phyloP scores from a whole-genome alignment of 2,329 filamentous ascomycete species.

The Passalora sequoiae region DNA sequence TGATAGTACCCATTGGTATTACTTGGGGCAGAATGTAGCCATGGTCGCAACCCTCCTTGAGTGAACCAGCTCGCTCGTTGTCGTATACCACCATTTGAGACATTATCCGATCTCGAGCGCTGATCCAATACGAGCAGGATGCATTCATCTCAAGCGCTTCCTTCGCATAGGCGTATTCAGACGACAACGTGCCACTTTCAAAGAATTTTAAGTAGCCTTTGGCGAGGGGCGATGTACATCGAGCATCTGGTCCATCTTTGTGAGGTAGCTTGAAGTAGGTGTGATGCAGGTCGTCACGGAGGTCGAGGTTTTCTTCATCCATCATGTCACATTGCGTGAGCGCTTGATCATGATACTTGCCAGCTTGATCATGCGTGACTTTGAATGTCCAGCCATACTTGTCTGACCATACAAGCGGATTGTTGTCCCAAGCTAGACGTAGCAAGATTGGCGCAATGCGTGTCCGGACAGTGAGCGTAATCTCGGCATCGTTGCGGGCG shows the following conservation, averaged over 20 bases:
- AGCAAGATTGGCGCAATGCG: constrained; percentile 81
- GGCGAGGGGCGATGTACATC: constrained; percentile 81
- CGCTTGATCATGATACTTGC: constrained; percentile 64
- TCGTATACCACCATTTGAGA: constrained; percentile 94
- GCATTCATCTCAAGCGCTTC: constrained; percentile 98
- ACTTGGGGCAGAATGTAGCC: constrained; percentile 93
- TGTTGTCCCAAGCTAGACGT: constrained; percentile 78
- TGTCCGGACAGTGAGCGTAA: constrained; percentile 78
- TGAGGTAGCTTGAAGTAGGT: constrained; percentile 91
- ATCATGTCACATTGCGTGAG: constrained; percentile 70
- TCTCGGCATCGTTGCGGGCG: constrained; percentile 59
- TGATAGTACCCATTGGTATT: constrained; percentile 98
- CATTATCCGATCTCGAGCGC: constrained; percentile 84
- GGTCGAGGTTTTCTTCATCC: constrained; percentile 61
- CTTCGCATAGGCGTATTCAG: constrained; percentile 83
- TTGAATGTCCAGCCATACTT: constrained; percentile 89
- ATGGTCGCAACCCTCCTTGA: constrained; percentile 35
- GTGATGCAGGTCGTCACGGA: constrained; percentile 62
- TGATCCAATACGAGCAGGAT: constrained; percentile 98
- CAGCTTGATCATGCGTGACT: constrained; percentile 58
- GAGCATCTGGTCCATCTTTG: constrained; percentile 81
- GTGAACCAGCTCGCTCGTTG: constrained; percentile 46
- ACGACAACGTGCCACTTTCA: constrained; percentile 80
- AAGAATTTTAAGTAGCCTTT: constrained; percentile 90
- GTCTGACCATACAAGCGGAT: constrained; percentile 89